Percentiles rank a stretch among this genome's conserved stretches.
These are phyloP conservation scores for Taphrina communis DNA, from an alignment of 1,139 yeast species.

Conservation along the genomic window DNA sequence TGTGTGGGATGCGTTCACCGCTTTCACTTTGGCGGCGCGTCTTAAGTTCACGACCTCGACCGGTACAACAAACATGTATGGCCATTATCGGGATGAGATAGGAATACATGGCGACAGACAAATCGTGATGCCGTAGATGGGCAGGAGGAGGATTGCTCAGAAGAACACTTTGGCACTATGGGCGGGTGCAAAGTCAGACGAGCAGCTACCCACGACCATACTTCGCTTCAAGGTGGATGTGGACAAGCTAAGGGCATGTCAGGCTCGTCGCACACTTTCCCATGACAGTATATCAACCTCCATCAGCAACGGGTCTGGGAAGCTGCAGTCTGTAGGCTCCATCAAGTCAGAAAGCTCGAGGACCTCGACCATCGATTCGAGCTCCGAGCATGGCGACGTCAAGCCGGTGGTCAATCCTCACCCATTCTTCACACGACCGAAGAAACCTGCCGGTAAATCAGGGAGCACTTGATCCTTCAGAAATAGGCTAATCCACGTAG, in stretches of 20 bases:
- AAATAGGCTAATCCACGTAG: neutral
- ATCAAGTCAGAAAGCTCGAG: constrained; percentile 3
- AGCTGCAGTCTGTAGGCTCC: neutral
- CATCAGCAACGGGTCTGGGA: neutral
- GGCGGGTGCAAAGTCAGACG: constrained; percentile 33
- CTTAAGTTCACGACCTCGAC: neutral
- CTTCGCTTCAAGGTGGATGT: constrained; percentile 13
- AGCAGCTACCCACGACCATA: constrained; percentile 1
- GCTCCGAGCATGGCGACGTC: neutral
- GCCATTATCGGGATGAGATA: no score
- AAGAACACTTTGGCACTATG: constrained; percentile 27
- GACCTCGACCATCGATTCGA: neutral
- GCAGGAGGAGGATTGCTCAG: constrained; percentile 17
- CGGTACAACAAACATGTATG: no score
- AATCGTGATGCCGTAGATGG: constrained; percentile 9
- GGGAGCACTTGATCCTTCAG: neutral
- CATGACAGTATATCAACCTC: neutral
- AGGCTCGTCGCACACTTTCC: neutral
- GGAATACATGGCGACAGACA: neutral
- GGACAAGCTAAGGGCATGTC: constrained; percentile 1
- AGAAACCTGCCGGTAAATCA: neutral
- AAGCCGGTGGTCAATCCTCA: constrained; percentile 3
- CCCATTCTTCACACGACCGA: constrained; percentile 9
- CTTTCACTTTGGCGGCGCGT: constrained; percentile 1
- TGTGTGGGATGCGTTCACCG: neutral